Percentiles rank a stretch among this genome's conserved stretches.
phyloP scores from a whole-genome alignment of 352 stramenopile species.

The Phytophthora sansomeana region DNA sequence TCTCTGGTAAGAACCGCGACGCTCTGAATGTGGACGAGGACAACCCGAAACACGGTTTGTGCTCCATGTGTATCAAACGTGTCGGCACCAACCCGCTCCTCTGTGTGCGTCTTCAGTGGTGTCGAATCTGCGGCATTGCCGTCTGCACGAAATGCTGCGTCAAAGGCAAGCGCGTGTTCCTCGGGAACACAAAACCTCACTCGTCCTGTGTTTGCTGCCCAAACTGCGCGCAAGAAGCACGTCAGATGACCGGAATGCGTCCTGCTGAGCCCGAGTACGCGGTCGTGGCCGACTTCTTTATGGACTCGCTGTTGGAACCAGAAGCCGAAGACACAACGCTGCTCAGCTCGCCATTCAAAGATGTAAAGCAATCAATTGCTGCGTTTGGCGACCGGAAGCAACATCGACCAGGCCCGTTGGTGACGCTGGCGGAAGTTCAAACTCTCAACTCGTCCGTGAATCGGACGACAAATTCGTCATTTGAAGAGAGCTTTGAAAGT shows the following conservation, averaged over 20 bases:
- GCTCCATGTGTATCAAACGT: conserved; percentile 47
- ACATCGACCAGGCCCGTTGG: conserved; percentile 11
- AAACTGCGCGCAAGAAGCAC: conserved; percentile 41
- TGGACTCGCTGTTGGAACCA: conserved; percentile 7
- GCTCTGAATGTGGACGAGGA: conserved; percentile 20
- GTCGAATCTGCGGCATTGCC: conserved; percentile 30
- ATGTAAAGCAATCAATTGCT: neutral
- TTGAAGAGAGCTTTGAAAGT: conserved; percentile 10
- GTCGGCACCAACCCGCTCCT: conserved; percentile 20
- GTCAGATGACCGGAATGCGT: conserved; percentile 38
- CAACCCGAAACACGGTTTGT: conserved; percentile 27
- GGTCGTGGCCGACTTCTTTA: conserved; percentile 36
- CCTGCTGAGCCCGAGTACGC: conserved; percentile 28
- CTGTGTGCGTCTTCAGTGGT: conserved; percentile 21
- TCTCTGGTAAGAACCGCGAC: conserved; percentile 35
- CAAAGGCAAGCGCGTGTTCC: conserved; percentile 38
- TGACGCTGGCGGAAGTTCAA: conserved; percentile 10
- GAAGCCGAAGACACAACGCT: conserved; percentile 3
- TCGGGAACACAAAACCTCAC: conserved; percentile 27
- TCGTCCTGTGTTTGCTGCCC: conserved; percentile 37
- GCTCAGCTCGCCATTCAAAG: neutral
- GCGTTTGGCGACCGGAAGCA: conserved; percentile 22
- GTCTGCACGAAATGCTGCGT: conserved; percentile 42
- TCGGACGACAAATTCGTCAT: conserved; percentile 24
- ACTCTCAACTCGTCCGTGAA: conserved; percentile 23